These are phyloP conservation scores for Phanerochaete carnosa DNA, from an alignment of 768 basidiomycete genomes.

Conservation along the genomic window DNA sequence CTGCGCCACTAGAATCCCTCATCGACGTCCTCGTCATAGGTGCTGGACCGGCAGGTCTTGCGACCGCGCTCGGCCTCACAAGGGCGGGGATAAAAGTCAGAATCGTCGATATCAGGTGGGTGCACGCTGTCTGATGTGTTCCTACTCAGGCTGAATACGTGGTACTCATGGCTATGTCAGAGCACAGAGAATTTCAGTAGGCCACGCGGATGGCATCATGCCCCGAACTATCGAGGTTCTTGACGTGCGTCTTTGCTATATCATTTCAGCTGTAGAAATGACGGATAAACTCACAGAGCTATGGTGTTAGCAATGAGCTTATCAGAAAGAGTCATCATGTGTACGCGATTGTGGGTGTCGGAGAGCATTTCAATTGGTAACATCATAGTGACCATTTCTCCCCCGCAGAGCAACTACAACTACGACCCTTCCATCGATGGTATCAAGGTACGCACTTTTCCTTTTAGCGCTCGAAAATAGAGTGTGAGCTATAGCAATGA, in stretches of 20 bases:
- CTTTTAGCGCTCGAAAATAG: too few species aligned
- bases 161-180: conserved; percentile 21
- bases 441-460: conserved; percentile 64
- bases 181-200: conserved; percentile 34
- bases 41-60: conserved; percentile 60
- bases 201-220: conserved; percentile 56
- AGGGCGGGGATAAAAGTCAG: conserved; percentile 55
- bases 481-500: neutral
- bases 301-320: conserved; percentile 66
- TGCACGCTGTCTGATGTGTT: neutral
- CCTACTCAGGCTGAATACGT: neutral
- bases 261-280: too few species aligned
- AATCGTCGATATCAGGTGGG: conserved; percentile 57
- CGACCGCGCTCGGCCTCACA: conserved; percentile 65
- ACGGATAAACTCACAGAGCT: conserved; percentile 47
- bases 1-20: too few species aligned
- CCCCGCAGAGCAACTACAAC: conserved; percentile 64
- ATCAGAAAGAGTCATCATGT: conserved; percentile 62
- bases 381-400: neutral
- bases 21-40: conserved; percentile 59
- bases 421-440: conserved; percentile 44
- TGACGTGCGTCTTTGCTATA: conserved; percentile 27
- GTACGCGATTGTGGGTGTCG: conserved; percentile 55
- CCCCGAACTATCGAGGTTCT: conserved; percentile 52
- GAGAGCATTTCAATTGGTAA: neutral